These are phyloP conservation scores for Thelonectria discophora DNA, from an alignment of 2,329 filamentous ascomycete genomes.

Conservation along the genomic window DNA sequence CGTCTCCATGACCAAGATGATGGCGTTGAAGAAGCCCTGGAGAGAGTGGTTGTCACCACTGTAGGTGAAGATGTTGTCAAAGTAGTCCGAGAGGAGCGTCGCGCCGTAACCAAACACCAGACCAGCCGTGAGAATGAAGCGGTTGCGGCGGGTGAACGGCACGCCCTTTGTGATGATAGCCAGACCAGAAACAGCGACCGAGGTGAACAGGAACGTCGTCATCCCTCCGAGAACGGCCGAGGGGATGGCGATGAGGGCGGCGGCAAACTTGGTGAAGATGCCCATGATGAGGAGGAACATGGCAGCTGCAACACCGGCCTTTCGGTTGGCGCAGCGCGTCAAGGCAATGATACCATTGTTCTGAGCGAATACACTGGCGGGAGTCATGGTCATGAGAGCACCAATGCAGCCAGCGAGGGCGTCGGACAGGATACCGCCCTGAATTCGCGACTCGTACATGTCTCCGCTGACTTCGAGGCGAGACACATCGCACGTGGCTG, in stretches of 20 bases:
- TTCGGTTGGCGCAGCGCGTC: slow-evolving; percentile 82
- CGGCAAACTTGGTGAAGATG: slow-evolving; percentile 84
- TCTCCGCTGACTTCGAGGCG: slow-evolving; percentile 76
- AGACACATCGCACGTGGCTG: slow-evolving; percentile 83
- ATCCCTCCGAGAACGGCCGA: slow-evolving; percentile 72
- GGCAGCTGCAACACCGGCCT: slow-evolving; percentile 80
- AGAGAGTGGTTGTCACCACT: slow-evolving; percentile 72
- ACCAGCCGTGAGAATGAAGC: slow-evolving; percentile 82
- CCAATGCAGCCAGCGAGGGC: slow-evolving; percentile 79
- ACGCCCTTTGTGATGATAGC: slow-evolving; percentile 76
- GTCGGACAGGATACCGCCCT: slow-evolving; percentile 81
- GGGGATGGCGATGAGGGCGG: slow-evolving; percentile 80
- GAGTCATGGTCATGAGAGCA: slow-evolving; percentile 80
- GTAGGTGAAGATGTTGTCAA: slow-evolving; percentile 77
- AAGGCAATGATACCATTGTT: slow-evolving; percentile 88
- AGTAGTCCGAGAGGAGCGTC: slow-evolving; percentile 73
- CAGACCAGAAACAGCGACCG: slow-evolving; percentile 80
- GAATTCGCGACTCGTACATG: slow-evolving; percentile 78
- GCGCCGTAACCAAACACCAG: slow-evolving; percentile 78
- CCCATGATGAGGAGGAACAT: slow-evolving; percentile 83
- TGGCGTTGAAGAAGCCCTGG: slow-evolving; percentile 78
- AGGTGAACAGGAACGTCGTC: slow-evolving; percentile 82
- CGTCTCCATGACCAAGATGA: slow-evolving; percentile 76
- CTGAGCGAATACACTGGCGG: slow-evolving; percentile 83
- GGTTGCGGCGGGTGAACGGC: slow-evolving; percentile 79